Conservation (phyloP, 2,329 filamentous ascomycete genomes). For the Beauveria caledonica region DNA sequence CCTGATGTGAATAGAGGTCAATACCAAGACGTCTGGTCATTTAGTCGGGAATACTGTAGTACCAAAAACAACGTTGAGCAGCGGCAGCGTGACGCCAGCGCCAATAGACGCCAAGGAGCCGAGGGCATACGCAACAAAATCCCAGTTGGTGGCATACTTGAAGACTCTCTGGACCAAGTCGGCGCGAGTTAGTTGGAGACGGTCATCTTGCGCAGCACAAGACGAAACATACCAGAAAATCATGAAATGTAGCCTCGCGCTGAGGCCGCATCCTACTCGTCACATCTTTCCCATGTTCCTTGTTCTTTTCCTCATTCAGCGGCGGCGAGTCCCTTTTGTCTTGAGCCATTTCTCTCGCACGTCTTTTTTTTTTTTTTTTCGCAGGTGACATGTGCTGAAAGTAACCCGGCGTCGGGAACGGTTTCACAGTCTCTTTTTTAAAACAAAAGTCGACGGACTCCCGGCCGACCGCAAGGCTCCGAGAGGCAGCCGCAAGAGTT, state of each 20-base stretch:
- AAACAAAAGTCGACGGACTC: not conserved
- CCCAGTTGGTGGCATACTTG: constrained; percentile 44
- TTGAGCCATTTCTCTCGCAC: not conserved
- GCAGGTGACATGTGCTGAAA: too few relatives aligned
- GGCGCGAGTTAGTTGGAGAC: not conserved
- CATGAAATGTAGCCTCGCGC: constrained; percentile 32
- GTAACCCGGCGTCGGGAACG: not conserved
- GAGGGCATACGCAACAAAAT: constrained; percentile 38
- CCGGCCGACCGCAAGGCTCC: not conserved
- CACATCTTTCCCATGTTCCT: constrained; percentile 16
- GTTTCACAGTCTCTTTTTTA: not conserved
- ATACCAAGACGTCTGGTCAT: not conserved
- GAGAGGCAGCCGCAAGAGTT: not conserved
- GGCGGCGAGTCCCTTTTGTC: not conserved
- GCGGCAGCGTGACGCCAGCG: constrained; percentile 45
- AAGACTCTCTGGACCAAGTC: constrained; percentile 36
- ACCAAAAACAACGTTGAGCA: constrained; percentile 55
- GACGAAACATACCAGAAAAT: constrained; percentile 26
- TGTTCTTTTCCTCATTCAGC: not conserved
- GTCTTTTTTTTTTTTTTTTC: too few relatives aligned
- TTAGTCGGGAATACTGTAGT: constrained; percentile 12
- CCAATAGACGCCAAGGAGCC: constrained; percentile 42
- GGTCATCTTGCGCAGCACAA: constrained; percentile 10
- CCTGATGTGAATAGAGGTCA: constrained; percentile 34
- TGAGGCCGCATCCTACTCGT: constrained; percentile 23